Conservation (phyloP, 2,329 filamentous ascomycete species). For the Myriosclerotinia scirpicola region DNA sequence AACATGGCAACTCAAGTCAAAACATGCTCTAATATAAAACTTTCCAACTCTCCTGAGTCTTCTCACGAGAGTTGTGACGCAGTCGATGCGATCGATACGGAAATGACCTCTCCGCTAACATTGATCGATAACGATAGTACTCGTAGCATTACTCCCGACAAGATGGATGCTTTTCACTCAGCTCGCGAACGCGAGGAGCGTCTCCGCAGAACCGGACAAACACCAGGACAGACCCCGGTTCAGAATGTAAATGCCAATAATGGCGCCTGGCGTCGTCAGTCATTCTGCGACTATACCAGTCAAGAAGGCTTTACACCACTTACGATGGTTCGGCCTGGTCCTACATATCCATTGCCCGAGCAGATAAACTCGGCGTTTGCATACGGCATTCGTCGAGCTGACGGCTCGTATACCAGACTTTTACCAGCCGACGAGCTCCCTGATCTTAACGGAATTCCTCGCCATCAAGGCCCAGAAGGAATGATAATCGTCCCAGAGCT, state of each 20-base stretch:
- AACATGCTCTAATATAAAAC: slow-evolving; percentile 14
- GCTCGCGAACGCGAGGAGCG: slow-evolving; percentile 19
- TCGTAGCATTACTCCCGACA: slow-evolving; percentile 17
- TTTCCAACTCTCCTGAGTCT: slow-evolving; percentile 19
- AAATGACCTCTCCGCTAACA: slow-evolving; percentile 34
- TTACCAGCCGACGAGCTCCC: slow-evolving; percentile 55
- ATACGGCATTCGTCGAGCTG: slow-evolving; percentile 55
- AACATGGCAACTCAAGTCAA: slow-evolving; percentile 17
- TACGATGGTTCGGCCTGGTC: slow-evolving; percentile 33
- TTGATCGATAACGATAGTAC: slow-evolving; percentile 25
- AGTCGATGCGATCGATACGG: slow-evolving; percentile 28
- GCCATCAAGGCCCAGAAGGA: slow-evolving; percentile 35
- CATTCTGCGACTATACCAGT: slow-evolving; percentile 6
- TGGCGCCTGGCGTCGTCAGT: not conserved
- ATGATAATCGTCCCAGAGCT: slow-evolving; percentile 38
- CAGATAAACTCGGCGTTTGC: slow-evolving; percentile 42
- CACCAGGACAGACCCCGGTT: not conserved
- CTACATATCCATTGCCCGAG: slow-evolving; percentile 27
- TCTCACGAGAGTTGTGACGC: slow-evolving; percentile 6
- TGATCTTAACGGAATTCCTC: slow-evolving; percentile 43
- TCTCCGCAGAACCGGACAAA: slow-evolving; percentile 1
- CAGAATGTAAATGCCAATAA: not conserved
- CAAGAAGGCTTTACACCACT: slow-evolving; percentile 30
- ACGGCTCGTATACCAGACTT: slow-evolving; percentile 55
- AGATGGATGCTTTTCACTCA: slow-evolving; percentile 29